Evolutionary conservation across 2,329 filamentous ascomycete species (phyloP).

Genomic region (Cephalotrichum gorgonifer): DNA sequence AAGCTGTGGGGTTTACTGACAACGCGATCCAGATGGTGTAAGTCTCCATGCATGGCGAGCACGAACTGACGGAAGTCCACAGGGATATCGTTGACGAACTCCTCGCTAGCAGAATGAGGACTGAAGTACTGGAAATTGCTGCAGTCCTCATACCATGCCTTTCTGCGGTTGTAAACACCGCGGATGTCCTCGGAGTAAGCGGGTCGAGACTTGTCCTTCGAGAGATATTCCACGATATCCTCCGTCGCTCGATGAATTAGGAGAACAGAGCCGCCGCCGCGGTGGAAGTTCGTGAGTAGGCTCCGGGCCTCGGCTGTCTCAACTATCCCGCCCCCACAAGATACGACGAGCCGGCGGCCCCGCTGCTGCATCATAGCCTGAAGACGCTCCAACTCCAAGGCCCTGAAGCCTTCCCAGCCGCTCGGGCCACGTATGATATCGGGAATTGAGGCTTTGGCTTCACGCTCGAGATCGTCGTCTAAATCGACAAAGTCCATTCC

Average conservation of each 20-base stretch:
- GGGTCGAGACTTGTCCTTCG: conserved; percentile 79
- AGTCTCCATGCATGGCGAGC: conserved; percentile 14
- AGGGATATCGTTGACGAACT: conserved; percentile 15
- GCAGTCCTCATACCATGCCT: conserved; percentile 83
- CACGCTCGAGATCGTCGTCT: conserved; percentile 74
- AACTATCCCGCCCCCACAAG: conserved; percentile 88
- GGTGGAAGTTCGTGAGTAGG: conserved; percentile 62
- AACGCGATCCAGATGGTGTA: conserved; percentile 31
- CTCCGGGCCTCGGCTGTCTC: conserved; percentile 73
- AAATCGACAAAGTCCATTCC: conserved; percentile 75
- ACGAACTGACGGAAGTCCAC: conserved; percentile 26
- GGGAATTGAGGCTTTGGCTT: conserved; percentile 66
- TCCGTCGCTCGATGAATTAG: conserved; percentile 81
- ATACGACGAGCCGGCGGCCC: conserved; percentile 69
- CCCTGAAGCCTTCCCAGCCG: conserved; percentile 85
- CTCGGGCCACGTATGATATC: conserved; percentile 62
- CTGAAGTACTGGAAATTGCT: conserved; percentile 93
- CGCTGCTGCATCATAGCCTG: conserved; percentile 65
- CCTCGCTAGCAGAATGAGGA: conserved; percentile 37
- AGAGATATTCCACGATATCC: conserved; percentile 79
- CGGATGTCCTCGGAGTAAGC: conserved; percentile 91
- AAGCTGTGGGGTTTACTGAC: conserved; percentile 61
- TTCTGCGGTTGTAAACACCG: conserved; percentile 79
- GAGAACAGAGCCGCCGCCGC: conserved; percentile 71
- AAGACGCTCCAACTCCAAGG: conserved; percentile 66